Evolutionary conservation across 805 yeast species (phyloP).

Genomic region (Candida endomychidarum): DNA sequence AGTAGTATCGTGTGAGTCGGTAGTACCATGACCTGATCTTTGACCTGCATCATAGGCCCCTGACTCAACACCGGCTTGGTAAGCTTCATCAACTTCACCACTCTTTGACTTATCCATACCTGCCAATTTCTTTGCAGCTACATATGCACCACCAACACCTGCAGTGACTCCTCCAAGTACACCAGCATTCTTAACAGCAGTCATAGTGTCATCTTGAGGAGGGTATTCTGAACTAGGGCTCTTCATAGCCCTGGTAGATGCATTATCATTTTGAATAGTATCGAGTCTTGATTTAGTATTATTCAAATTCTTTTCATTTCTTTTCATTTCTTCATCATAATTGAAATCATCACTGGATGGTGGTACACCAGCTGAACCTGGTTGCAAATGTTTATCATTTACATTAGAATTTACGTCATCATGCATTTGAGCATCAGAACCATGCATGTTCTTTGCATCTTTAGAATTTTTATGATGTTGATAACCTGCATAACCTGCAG

Average conservation of each 20-base stretch:
- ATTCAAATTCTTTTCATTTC: conserved; percentile 8
- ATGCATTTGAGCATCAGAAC: background rate
- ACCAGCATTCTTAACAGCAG: conserved; percentile 12
- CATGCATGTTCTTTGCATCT: background rate
- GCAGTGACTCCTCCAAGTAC: conserved; percentile 15
- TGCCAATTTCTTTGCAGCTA: conserved; percentile 6
- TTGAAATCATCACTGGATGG: conserved; percentile 8
- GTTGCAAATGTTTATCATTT: conserved; percentile 1
- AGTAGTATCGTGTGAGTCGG: too few species aligned
- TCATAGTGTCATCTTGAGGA: background rate
- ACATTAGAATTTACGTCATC: background rate
- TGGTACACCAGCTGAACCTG: conserved; percentile 10
- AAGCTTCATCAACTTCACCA: conserved; percentile 18
- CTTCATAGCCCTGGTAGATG: conserved; percentile 14
- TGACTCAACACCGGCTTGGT: conserved; percentile 18
- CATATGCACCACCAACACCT: conserved; percentile 14
- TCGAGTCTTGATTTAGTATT: conserved; percentile 9
- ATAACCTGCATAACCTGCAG: conserved; percentile 11
- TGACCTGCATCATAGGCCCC: conserved; percentile 22
- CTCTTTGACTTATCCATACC: conserved; percentile 5
- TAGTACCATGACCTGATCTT: too few species aligned
- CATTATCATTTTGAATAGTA: conserved; percentile 9
- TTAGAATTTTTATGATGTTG: conserved; percentile 2
- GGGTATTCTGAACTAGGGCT: conserved; percentile 13
- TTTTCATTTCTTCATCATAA: conserved; percentile 8